Conservation (phyloP, 176 grass and related monocot genomes). For the Pontederia paniculata region DNA sequence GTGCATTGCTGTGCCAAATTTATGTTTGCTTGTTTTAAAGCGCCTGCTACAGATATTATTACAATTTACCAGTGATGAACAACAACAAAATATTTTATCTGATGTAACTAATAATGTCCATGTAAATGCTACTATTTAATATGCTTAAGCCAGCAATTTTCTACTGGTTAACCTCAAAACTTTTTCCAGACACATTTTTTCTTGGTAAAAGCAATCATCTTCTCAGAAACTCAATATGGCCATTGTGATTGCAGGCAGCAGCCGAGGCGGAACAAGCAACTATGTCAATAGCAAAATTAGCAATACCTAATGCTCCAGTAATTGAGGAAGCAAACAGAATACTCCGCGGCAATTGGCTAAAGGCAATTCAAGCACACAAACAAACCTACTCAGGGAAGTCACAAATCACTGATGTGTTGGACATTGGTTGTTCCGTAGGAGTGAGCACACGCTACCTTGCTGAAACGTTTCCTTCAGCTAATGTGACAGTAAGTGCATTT, state of each 20-base stretch:
- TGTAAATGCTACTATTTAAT: too few species aligned
- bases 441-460: slow-evolving; percentile 66
- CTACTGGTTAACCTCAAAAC: too few species aligned
- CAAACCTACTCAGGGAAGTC: slow-evolving; percentile 35
- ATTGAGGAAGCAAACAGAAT: slow-evolving; percentile 51
- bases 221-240: background rate
- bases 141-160: too few species aligned
- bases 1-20: too few species aligned
- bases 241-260: slow-evolving; percentile 45
- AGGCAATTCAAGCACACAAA: slow-evolving; percentile 47
- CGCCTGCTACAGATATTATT: too few species aligned
- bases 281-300: slow-evolving; percentile 74
- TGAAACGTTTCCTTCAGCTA: slow-evolving; percentile 58
- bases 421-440: slow-evolving; percentile 82
- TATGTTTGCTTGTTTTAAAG: too few species aligned
- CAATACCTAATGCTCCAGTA: slow-evolving; percentile 53
- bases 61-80: too few species aligned
- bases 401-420: slow-evolving; percentile 52
- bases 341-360: slow-evolving; percentile 55
- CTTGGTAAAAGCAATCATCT: background rate
- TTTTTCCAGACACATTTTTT: background rate
- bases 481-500: slow-evolving; percentile 46
- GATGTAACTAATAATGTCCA: too few species aligned
- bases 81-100: too few species aligned
- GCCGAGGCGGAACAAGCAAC: slow-evolving; percentile 79